Percentiles rank a stretch among this genome's conserved stretches.
Evolutionary conservation across 2,329 filamentous ascomycete species (phyloP).

Genomic region (Hypoxylon sp.): DNA sequence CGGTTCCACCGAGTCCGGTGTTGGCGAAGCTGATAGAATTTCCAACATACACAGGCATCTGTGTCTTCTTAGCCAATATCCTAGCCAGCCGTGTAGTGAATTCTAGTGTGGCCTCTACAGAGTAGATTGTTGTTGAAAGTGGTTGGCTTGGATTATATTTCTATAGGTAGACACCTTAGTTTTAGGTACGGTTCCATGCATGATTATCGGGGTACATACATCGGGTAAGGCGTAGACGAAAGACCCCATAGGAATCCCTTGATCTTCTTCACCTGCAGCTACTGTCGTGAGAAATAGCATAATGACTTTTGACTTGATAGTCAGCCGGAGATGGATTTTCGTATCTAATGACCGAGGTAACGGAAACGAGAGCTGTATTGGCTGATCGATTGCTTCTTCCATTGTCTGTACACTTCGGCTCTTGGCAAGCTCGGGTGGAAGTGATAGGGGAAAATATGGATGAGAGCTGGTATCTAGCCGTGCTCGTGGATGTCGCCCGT

Average conservation of each 20-base stretch:
- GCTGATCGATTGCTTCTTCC: slow-evolving; percentile 45
- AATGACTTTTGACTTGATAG: slow-evolving; percentile 70
- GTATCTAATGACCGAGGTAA: slow-evolving; percentile 73
- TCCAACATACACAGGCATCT: slow-evolving; percentile 87
- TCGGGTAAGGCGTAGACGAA: slow-evolving; percentile 96
- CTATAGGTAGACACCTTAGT: slow-evolving; percentile 53
- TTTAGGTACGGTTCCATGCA: not conserved
- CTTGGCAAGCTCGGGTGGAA: not conserved
- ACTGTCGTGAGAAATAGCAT: slow-evolving; percentile 74
- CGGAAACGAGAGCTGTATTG: slow-evolving; percentile 69
- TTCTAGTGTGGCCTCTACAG: slow-evolving; percentile 82
- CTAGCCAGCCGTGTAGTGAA: slow-evolving; percentile 90
- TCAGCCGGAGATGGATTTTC: slow-evolving; percentile 72
- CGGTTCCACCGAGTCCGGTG: slow-evolving; percentile 81
- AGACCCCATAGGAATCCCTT: slow-evolving; percentile 78
- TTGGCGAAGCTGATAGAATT: slow-evolving; percentile 86
- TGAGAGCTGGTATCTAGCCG: slow-evolving; percentile 3
- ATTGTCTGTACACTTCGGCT: slow-evolving; percentile 33
- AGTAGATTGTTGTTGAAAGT: slow-evolving; percentile 84
- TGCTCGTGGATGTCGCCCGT: not conserved
- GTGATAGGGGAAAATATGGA: not conserved
- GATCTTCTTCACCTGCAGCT: slow-evolving; percentile 65
- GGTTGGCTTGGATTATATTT: slow-evolving; percentile 71
- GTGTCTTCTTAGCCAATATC: slow-evolving; percentile 80
- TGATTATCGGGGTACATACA: slow-evolving; percentile 65